Base-by-base conservation (phyloP, 257 asterid species). In the Pogostemon cablin region DNA sequence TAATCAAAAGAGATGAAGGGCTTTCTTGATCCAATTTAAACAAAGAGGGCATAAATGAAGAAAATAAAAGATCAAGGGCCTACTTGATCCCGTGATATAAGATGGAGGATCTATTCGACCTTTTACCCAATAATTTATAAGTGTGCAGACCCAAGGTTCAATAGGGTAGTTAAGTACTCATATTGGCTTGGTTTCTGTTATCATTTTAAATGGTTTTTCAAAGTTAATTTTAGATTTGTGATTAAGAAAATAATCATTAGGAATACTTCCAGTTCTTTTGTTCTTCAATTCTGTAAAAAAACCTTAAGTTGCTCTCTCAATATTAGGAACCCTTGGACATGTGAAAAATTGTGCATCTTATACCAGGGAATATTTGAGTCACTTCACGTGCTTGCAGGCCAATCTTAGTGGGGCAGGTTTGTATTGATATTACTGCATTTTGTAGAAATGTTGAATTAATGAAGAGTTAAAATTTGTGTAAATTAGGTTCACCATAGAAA, bases 341-440 rank as follows among this genome's bases (percentile, higher is more conserved):
- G 12, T 25, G 32, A 12, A 39, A 35, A 40, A 41, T 61, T 61
- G 7, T 61, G 37, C 7, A 40, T n/a, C 41, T 9, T 6, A 50
- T 49, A 67, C 72, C 9, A 44, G 25, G 25, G 20, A 15, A 9
- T 61, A 48, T 49, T 52, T 44, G 10, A 32, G 35, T 47, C 47
- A 39, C 57, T 9, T 6, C 68, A 69, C 74, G 46, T 72, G 73
- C 32, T 80, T 81, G 76, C 91, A 89, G 99, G 96, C 93, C 70
- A 84, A 85, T 69, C 92, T 89, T 50, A 91, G 98, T 72, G 99
- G 99, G 79, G 99, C 99, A 77, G 99, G 99, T 91, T 74, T 75
- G 82, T 46, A 71, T 59, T 49, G 38, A 66, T 67, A 4, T 61
- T n/a, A 38, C 60, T 37, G 62, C 46, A 41, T 62, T 53, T 72